phyloP scores from a whole-genome alignment of 2,329 filamentous ascomycete species.

The Fusarium pilosicola region DNA sequence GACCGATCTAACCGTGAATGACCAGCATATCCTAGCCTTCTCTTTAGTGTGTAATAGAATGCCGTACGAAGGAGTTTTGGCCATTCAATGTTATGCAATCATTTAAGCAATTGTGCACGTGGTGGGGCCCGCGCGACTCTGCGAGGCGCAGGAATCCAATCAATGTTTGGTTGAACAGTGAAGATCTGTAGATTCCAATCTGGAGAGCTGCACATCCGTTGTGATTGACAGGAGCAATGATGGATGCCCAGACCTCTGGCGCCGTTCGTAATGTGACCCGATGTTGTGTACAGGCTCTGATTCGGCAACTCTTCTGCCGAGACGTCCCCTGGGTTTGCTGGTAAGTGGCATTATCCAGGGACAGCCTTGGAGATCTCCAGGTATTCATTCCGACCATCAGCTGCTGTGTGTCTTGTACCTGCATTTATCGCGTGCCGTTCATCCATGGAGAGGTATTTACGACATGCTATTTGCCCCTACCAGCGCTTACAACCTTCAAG shows the following conservation, averaged over 20 bases:
- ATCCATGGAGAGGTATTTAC: slow-evolving; percentile 29
- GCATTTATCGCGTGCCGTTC: slow-evolving; percentile 27
- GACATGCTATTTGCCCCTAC: slow-evolving; percentile 28
- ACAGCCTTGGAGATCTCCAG: slow-evolving; percentile 31
- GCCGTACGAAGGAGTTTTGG: slow-evolving; percentile 22
- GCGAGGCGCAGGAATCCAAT: slow-evolving; percentile 35
- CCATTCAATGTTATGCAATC: slow-evolving; percentile 26
- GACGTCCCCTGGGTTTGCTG: not conserved
- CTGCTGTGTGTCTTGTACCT: slow-evolving; percentile 37
- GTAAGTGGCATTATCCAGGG: slow-evolving; percentile 1
- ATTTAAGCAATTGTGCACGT: slow-evolving; percentile 5
- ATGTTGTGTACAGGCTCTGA: not conserved
- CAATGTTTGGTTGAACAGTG: slow-evolving; percentile 19
- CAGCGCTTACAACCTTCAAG: slow-evolving; percentile 12
- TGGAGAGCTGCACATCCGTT: slow-evolving; percentile 14
- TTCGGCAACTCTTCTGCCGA: slow-evolving; percentile 15
- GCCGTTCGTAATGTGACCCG: slow-evolving; percentile 19
- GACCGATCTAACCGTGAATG: slow-evolving; percentile 15
- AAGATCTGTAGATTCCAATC: slow-evolving; percentile 39
- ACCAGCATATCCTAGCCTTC: slow-evolving; percentile 8
- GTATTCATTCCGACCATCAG: slow-evolving; percentile 14
- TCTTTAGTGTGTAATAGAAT: slow-evolving; percentile 12
- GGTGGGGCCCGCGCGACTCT: slow-evolving; percentile 28
- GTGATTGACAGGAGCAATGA: slow-evolving; percentile 36
- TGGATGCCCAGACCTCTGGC: slow-evolving; percentile 35